Evolutionary conservation across 768 basidiomycete genomes (phyloP).

Genomic region (Clavaria fumosa): DNA sequence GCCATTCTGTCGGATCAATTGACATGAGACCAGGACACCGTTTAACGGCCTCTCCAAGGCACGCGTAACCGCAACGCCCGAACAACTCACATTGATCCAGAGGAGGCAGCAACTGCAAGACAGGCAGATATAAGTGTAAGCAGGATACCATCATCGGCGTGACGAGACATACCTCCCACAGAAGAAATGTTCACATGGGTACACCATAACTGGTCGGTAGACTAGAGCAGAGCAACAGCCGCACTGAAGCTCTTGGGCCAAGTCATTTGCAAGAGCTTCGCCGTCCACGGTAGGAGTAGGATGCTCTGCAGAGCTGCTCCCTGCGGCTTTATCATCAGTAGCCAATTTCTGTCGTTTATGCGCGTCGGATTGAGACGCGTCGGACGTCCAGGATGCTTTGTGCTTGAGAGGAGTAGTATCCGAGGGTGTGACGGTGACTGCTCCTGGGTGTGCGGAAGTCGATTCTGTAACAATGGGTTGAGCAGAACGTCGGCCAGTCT

Average conservation of each 20-base stretch:
- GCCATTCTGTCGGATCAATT: conserved; percentile 41
- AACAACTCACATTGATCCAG: conserved; percentile 64
- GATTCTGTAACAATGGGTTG: too few relatives aligned
- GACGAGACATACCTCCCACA: conserved; percentile 55
- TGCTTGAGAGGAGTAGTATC: conserved; percentile 41
- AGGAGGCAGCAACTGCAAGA: conserved; percentile 53
- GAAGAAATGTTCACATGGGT: conserved; percentile 82
- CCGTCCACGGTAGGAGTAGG: conserved; percentile 8
- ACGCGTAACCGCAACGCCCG: not conserved
- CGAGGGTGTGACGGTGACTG: too few relatives aligned
- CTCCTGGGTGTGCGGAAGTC: too few relatives aligned
- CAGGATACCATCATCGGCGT: conserved; percentile 1
- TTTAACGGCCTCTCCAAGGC: not conserved
- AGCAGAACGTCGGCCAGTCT: too few relatives aligned
- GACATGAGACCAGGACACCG: conserved; percentile 7
- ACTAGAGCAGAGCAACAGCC: conserved; percentile 75
- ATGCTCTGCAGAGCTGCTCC: not conserved
- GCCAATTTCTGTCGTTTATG: conserved; percentile 45
- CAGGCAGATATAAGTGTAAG: conserved; percentile 1
- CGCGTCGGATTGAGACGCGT: conserved; percentile 31
- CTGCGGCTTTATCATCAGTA: not conserved
- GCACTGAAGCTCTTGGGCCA: conserved; percentile 66
- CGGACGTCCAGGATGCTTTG: conserved; percentile 44
- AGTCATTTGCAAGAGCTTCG: conserved; percentile 35
- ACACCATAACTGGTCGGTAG: conserved; percentile 68